Evolutionary conservation across 2,329 filamentous ascomycete genomes (phyloP), one percentile per base, ranked within the genome.

Genomic region (Clarireedia paspali): DNA sequence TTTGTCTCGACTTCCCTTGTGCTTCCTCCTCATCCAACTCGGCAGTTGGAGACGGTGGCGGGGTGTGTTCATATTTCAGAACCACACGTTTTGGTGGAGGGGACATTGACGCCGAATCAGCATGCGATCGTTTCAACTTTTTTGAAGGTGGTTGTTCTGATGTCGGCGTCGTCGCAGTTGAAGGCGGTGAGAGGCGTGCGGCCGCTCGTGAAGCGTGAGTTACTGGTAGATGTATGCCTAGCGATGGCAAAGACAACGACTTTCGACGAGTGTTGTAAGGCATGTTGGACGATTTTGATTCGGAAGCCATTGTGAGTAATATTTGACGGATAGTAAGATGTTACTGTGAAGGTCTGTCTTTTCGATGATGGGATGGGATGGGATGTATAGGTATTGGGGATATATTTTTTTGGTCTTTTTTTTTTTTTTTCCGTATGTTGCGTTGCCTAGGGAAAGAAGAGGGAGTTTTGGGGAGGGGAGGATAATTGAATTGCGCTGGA

Each of bases 231-330:
- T 94, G 89, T 66, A 97, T 96, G 71, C 94, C 94, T 67, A 97
- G 81, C 64, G 91, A 95, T 59, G 90, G 88, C 68, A 97, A 79
- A 60, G 91, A 96, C 64, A 99, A 78, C 69, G 91, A 96, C 78
- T 97, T 97, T 73, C 91, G 87, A 74, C 92, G 88, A 64, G 92
- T 97, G 74, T 96, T 96, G 80, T 96, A 96, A 70, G 87, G 88
- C 90, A 96, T 96, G n/a, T 26, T 62, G 38, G 57, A 39, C 39
- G 58, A 12, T 57, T 58, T 58, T 12, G 38, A 42, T 46, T 54
- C 27, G 23, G 58, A 46, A 53, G 50, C 59, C 59, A 63, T 63
- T 50, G 40, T 34, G 36, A 46, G n/a, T 15, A 20, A 24, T 46
- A 20, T 45, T 45, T 42, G 47, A 20, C 53, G 45, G 26, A 53